Evolutionary conservation across 2,329 filamentous ascomycete genomes (phyloP).

Genomic region (Blumeria hordei): DNA sequence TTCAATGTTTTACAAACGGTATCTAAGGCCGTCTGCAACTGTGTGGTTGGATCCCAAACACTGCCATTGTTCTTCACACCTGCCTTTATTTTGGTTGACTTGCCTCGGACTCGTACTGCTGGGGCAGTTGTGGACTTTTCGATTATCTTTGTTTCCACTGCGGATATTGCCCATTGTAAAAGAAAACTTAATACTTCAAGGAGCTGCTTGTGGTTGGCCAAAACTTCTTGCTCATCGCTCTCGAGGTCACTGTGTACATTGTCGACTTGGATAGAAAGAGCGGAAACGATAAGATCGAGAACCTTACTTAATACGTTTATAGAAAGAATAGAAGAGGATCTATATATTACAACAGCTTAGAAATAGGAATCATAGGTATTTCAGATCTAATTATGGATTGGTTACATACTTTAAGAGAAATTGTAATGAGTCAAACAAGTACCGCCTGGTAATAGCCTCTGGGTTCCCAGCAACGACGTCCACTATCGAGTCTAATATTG

Average conservation of each 20-base stretch:
- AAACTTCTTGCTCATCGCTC: constrained; percentile 66
- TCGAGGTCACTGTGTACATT: constrained; percentile 68
- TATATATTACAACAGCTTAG: constrained; percentile 42
- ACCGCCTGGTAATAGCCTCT: constrained; percentile 57
- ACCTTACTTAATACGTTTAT: constrained; percentile 73
- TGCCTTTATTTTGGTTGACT: constrained; percentile 45
- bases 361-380: constrained; percentile 23
- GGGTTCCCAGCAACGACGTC: constrained; percentile 82
- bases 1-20: constrained; percentile 92
- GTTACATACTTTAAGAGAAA: constrained; percentile 86
- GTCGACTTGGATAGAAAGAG: constrained; percentile 65
- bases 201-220: constrained; percentile 70
- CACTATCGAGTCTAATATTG: constrained; percentile 71
- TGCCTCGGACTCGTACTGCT: constrained; percentile 46
- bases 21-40: constrained; percentile 73
- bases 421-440: constrained; percentile 76
- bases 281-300: constrained; percentile 72
- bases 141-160: constrained; percentile 79
- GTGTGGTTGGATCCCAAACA: constrained; percentile 68
- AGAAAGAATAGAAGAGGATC: constrained; percentile 59
- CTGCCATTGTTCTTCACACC: constrained; percentile 39
- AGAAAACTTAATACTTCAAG: constrained; percentile 89
- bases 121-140: constrained; percentile 62
- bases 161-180: constrained; percentile 81
- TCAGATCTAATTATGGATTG: constrained; percentile 20